Evolutionary conservation across 345 rosid genomes (phyloP), one percentile per base, ranked within the genome.

Genomic region (Brassica juncea): DNA sequence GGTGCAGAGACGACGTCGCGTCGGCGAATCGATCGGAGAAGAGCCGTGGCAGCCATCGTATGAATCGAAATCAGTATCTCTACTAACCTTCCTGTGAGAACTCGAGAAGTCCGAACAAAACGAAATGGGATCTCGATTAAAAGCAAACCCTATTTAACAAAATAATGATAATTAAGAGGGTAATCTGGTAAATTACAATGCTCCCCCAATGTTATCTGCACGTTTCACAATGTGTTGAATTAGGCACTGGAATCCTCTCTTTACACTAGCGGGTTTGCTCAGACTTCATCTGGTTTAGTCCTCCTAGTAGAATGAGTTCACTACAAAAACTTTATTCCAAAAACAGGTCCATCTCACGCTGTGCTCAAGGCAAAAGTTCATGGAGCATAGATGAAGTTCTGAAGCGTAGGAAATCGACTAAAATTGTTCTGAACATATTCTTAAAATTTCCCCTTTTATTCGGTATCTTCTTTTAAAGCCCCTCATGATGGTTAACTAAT

Each of bases 11-110:
- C 89, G 34, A 86, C 82, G 7, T 90, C 90, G 28, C 94, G 94
- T 32, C 94, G 94, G 39, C 94, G 84, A 9, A 94, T 7, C 47
- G 92, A 84, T 23, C 97, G 94, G 49, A 94, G 82, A 31, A 94
- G 72, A 67, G 86, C 86, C 0, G 89, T 86, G 23, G 92, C 68
- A 65, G 97, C 97, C 97, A 92, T 94, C 8, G 71, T 61, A 27
- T 3, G 65, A 60, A 67, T 69, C 65, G 4, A 80, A 49, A 77
- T 55, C 78, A 66, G 57, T 75, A 9, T 37, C 49, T 70, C 1
- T 27, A 27, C 39, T 5, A 30, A 2, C 55, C 32, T 57, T 44
- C 65, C 63, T 31, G 55, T 12, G 64, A 58, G 16, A 70, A 21
- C 30, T 55, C 57, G 75, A 23, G 19, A 19, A 19, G 19, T 19